Evolutionary conservation across 768 basidiomycete species (phyloP), one percentile per base, ranked within the genome.

Genomic region (Amanita thiersii): DNA sequence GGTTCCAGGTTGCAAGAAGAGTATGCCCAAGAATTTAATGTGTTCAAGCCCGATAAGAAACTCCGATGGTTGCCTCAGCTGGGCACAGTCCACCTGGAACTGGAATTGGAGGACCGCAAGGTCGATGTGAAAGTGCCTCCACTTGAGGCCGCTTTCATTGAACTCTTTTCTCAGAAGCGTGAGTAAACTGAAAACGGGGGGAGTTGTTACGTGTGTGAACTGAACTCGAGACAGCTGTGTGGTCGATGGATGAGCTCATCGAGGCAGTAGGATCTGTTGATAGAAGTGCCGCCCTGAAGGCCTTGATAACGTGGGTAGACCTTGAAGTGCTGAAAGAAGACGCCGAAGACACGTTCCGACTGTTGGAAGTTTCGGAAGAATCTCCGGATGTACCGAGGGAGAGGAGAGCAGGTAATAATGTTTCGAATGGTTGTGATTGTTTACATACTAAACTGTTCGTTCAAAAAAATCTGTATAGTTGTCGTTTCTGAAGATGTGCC

Each of bases 11-110:
- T 85, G 3, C 86, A 89, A 61, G 73, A 80, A 33, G 61, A 71
- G 12, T 98, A 97, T 52, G 76, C 83, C 2, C 69, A 73, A 34
- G 78, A 84, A 50, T 98, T 85, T 55, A 66, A 68, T n/a, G 65
- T 69, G 9, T 86, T 90, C 65, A 96, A 96, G 54, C 90, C 91
- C 0, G 91, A 96, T 61, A 97, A 98, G 66, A 76, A 72, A 46
- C 73, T 99, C 24, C 76, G 79, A 35, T 98, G 90, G 85, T 58
- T 97, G 4, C 83, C 90, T 7, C 85, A 93, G 54, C 74, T 96
- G 9, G 94, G 96, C 0, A 87, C 81, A 2, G 77, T 94, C 28
- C 70, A 77, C 25, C 58, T 99, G 39, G 80, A 88, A 40, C 64
- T 98, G 5, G 78, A 90, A 52, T 69, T 98, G 2, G 72, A 81